These are phyloP conservation scores for Juglanconis juglandina DNA, from an alignment of 2,329 filamentous ascomycete genomes.

Conservation along the genomic window DNA sequence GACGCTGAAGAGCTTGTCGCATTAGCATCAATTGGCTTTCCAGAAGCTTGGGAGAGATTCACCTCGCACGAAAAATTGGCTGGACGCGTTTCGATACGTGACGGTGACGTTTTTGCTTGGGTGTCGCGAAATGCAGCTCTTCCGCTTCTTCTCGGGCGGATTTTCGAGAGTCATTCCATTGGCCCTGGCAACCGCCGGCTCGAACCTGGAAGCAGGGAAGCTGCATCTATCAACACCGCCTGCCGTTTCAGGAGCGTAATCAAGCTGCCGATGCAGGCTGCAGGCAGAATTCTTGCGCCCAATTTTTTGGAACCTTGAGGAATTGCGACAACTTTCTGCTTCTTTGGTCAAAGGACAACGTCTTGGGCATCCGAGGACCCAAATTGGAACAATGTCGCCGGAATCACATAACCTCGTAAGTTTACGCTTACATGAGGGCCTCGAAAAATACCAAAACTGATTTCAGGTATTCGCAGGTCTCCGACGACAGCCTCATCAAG, in stretches of 20 bases:
- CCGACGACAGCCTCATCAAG: conserved; percentile 42
- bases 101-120: conserved; percentile 19
- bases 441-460: not conserved
- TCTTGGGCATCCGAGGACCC: not conserved
- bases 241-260: not conserved
- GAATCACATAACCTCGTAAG: not conserved
- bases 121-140: conserved; percentile 10
- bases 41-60: not conserved
- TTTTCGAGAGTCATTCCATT: conserved; percentile 14
- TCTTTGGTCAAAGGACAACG: not conserved
- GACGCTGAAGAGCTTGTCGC: not conserved
- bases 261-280: not conserved
- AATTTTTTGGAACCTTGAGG: conserved; percentile 2
- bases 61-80: conserved; percentile 17
- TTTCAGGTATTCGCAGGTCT: conserved; percentile 4
- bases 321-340: not conserved
- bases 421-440: not conserved
- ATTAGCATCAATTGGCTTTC: conserved; percentile 21
- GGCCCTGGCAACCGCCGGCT: not conserved
- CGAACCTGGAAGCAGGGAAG: conserved; percentile 7
- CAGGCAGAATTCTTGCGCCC: conserved; percentile 13
- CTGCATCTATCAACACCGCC: conserved; percentile 10
- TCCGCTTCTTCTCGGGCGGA: conserved; percentile 15
- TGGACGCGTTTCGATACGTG: conserved; percentile 14
- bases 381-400: not conserved